Percentiles rank a stretch among this genome's conserved stretches.
These are phyloP conservation scores for Delonix regia DNA, from an alignment of 306 rosid genomes.

Conservation along the genomic window DNA sequence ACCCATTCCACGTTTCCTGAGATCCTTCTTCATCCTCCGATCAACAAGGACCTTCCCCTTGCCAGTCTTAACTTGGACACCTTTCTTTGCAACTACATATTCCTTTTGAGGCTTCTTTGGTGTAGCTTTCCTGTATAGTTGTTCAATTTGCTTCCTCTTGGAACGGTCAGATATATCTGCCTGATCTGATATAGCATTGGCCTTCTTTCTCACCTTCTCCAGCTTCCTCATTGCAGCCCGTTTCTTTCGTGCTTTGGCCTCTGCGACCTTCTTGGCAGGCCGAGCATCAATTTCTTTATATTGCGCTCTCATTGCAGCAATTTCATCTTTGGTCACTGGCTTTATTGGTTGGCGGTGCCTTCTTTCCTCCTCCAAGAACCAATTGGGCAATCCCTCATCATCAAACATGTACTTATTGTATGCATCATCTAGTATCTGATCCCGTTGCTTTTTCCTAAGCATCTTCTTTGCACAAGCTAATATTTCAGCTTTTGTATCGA, in stretches of 20 bases:
- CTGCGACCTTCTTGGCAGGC: slow-evolving; percentile 74
- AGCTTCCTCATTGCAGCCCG: slow-evolving; percentile 80
- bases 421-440: slow-evolving; percentile 75
- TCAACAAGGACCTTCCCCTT: slow-evolving; percentile 83
- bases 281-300: slow-evolving; percentile 89
- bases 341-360: slow-evolving; percentile 67
- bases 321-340: slow-evolving; percentile 86
- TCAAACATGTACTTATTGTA: slow-evolving; percentile 84
- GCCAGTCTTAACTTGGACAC: slow-evolving; percentile 81
- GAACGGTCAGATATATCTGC: slow-evolving; percentile 83
- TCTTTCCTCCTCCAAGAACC: slow-evolving; percentile 91
- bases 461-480: slow-evolving; percentile 85
- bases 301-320: slow-evolving; percentile 83
- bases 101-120: slow-evolving; percentile 84
- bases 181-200: slow-evolving; percentile 89
- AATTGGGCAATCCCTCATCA: slow-evolving; percentile 79
- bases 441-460: slow-evolving; percentile 77
- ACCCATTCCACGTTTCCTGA: slow-evolving; percentile 52
- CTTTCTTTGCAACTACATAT: slow-evolving; percentile 95
- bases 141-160: slow-evolving; percentile 85
- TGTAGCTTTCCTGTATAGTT: slow-evolving; percentile 67
- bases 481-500: slow-evolving; percentile 68
- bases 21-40: slow-evolving; percentile 86
- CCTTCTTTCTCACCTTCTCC: slow-evolving; percentile 94
- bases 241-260: slow-evolving; percentile 81